Evolutionary conservation across 2,329 filamentous ascomycete genomes (phyloP).

Genomic region (Alternaria ethzedia): DNA sequence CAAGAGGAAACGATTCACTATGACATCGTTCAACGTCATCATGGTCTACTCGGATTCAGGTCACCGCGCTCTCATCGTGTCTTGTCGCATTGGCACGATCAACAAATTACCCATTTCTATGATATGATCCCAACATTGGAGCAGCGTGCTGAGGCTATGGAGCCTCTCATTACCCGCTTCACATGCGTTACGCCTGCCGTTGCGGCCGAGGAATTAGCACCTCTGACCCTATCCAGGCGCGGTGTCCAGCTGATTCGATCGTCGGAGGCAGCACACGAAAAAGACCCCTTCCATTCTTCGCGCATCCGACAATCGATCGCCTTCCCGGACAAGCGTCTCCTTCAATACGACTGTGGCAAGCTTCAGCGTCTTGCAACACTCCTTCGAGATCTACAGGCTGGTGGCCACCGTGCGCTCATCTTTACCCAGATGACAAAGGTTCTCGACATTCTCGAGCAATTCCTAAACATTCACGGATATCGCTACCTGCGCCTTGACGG

Average conservation of each 20-base stretch:
- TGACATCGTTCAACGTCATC: conserved; percentile 53
- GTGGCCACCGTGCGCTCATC: conserved; percentile 91
- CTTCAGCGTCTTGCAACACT: conserved; percentile 87
- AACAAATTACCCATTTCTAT: conserved; percentile 68
- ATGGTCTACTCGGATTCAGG: conserved; percentile 40
- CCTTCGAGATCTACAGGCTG: conserved; percentile 83
- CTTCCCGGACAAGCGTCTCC: conserved; percentile 92
- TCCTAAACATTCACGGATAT: conserved; percentile 96
- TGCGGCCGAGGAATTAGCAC: conserved; percentile 77
- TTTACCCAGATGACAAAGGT: conserved; percentile 99
- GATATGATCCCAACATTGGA: conserved; percentile 76
- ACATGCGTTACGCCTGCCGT: conserved; percentile 91
- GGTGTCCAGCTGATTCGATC: conserved; percentile 63
- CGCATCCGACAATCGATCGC: conserved; percentile 93
- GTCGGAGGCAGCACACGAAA: conserved; percentile 62
- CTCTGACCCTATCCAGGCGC: conserved; percentile 66
- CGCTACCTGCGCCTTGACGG: conserved; percentile 96
- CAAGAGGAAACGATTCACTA: conserved; percentile 16
- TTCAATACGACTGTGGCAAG: conserved; percentile 98
- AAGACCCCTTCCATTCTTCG: conserved; percentile 89
- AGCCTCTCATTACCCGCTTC: conserved; percentile 82
- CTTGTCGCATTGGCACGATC: conserved; percentile 71
- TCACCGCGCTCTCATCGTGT: conserved; percentile 31
- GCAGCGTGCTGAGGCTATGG: conserved; percentile 73
- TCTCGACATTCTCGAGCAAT: conserved; percentile 94